phyloP scores from a whole-genome alignment of 768 basidiomycete species.

The Boletales sp. region DNA sequence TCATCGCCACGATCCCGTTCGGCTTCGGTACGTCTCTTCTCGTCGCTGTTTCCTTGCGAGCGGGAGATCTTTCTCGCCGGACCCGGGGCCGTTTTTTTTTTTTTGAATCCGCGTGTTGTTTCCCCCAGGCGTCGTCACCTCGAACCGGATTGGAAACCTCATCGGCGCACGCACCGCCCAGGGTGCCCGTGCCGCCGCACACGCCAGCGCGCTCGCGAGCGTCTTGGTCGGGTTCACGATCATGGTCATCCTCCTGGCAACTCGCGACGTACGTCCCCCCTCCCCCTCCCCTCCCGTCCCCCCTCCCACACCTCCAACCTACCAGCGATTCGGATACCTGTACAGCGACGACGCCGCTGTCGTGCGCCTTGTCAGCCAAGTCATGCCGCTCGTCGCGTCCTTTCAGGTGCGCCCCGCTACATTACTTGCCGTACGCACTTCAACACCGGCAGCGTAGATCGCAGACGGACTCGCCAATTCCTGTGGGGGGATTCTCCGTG shows the following conservation, averaged over 20 bases:
- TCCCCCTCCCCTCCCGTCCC: too few species aligned
- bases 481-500: conserved; percentile 47
- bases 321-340: conserved; percentile 58
- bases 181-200: conserved; percentile 55
- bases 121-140: conserved; percentile 59
- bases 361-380: conserved; percentile 45
- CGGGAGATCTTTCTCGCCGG: too few species aligned
- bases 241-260: conserved; percentile 55
- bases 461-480: conserved; percentile 52
- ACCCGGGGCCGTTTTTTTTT: too few species aligned
- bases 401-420: conserved; percentile 39
- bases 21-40: conserved; percentile 48
- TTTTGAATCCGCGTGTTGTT: too few species aligned
- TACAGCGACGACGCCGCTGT: conserved; percentile 63
- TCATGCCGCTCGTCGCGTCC: conserved; percentile 53
- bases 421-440: not conserved
- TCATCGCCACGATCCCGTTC: conserved; percentile 73
- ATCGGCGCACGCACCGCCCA: conserved; percentile 55
- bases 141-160: conserved; percentile 68
- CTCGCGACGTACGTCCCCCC: conserved; percentile 47
- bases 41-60: too few species aligned
- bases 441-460: conserved; percentile 34
- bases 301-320: not conserved
- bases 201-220: conserved; percentile 62
- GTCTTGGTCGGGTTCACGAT: conserved; percentile 55